Base-by-base conservation (phyloP, 768 basidiomycete genomes). In the Boletus coccyginus region DNA sequence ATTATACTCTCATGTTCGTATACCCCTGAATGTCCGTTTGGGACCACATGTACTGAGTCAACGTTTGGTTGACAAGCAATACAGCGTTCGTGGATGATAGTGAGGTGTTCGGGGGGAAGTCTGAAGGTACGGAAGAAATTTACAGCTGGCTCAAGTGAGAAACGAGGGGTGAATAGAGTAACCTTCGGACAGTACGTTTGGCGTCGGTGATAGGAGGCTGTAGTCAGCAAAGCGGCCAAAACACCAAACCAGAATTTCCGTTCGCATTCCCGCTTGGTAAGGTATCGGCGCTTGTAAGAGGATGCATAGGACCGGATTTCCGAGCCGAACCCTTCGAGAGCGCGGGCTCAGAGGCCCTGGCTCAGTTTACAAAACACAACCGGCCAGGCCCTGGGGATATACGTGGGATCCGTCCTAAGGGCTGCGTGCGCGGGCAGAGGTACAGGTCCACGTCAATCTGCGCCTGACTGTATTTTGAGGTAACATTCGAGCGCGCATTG, bases 21-120 rank as follows among this genome's bases (percentile, higher is more conserved):
- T 57, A 39, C 5, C 32, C 55, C n/a, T 11, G 17, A 5, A 14
- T 31, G 32, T 11, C 21, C 8, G 9, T 31, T 17, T 5, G 7
- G 12, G 31, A 7, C 11, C n/a, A 17, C 29, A 66, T 16, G 48
- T 49, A 7, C 43, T 75, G n/a, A 70, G 66, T 8, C 47, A 32
- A 14, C 45, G 40, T 12, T 59, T 78, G 33, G 62, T 65, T 43
- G 73, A 75, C 24, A 66, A 73, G 58, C 65, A 60, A 57, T 78
- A 80, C 52, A 2, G 77, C 66, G 9, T 74, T 73, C 41, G 60
- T 76, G 19, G 66, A 70, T 12, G 68, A 72, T 14, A 21, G 39
- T 14, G 59, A 58, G 14, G 47, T 57, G 29, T 14, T 62, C 31
- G 44, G 43, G 32, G 51, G 51, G 24, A 46, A 46, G 7, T 55